Conservation (phyloP, 495 filamentous ascomycete genomes). For the Chaetomium cochliodes region DNA sequence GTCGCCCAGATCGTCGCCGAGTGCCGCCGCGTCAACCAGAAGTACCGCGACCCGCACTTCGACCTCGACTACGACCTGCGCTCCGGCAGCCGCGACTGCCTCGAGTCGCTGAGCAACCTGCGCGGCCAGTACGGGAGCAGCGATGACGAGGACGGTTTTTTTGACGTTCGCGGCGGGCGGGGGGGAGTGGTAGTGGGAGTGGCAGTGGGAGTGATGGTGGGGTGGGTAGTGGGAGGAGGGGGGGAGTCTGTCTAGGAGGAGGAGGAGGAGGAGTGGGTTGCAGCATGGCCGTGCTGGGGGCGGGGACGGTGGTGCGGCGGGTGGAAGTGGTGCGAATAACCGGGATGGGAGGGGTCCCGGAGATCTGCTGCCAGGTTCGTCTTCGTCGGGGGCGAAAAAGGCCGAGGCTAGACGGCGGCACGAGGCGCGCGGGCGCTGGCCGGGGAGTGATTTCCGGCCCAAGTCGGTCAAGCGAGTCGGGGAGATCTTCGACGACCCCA, state of each 20-base stretch:
- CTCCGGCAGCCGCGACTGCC: conserved; percentile 55
- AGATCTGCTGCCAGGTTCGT: neutral
- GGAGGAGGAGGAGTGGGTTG: neutral
- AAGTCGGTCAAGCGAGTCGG: conserved; percentile 65
- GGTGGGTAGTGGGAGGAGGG: neutral
- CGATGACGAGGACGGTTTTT: neutral
- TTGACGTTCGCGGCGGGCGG: neutral
- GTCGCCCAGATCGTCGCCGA: conserved; percentile 81
- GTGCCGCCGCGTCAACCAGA: conserved; percentile 81
- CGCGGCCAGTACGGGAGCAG: conserved; percentile 10
- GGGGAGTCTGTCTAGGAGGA: neutral
- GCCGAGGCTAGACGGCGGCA: neutral
- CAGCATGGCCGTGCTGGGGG: neutral
- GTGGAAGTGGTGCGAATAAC: neutral
- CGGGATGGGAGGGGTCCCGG: neutral
- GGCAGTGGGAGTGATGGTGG: neutral
- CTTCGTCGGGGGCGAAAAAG: neutral
- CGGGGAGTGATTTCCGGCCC: conserved; percentile 47
- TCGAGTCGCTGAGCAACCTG: conserved; percentile 58
- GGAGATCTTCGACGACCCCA: conserved; percentile 84
- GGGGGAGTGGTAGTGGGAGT: neutral
- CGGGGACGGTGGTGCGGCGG: neutral
- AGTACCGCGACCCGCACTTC: conserved; percentile 86
- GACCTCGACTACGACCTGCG: conserved; percentile 82
- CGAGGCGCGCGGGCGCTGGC: neutral